Evolutionary conservation across 1,284 basidiomycete species (phyloP), one percentile per base, ranked within the genome.

Genomic region (Ganoderma multipileum): DNA sequence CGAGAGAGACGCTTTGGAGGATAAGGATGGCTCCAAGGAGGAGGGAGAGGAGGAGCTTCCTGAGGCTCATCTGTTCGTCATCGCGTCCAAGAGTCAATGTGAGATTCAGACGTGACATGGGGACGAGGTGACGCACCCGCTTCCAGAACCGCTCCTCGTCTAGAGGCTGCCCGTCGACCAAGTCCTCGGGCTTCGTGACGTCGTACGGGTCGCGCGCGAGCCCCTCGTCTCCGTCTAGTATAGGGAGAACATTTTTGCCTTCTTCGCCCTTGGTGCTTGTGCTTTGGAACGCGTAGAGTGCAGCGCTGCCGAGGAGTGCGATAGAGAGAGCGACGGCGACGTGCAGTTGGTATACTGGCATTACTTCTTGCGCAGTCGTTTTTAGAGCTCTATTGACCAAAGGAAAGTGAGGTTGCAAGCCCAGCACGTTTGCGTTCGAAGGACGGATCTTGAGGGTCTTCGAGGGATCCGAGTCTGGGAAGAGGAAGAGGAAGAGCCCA

Each of bases 121-220:
- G 18, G 28, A 14, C 16, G 20, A 18, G 33, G 33, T 2, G 16
- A 85, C 89, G 66, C 76, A 90, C 93, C 80, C 82, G 81, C 18
- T 76, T 74, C 94, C 95, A 96, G 76, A 97, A 96, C 18, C 74
- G 81, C 14, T 86, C 86, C 63, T 88, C 90, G 26, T 94, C 82
- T 58, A 96, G 84, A 12, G 94, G 92, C 65, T 88, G 87, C 1
- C 95, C 95, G 75, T 96, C 91, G 16, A 90, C 74, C 41, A 88
- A 76, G 75, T 95, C 91, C 73, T 91, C 88, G 3, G 91, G 87
- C 54, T 82, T 89, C 36, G 89, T 87, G 42, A 96, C 87, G 73
- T 95, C 89, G 78, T 95, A 96, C 3, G 94, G 89, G 77, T 96
- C 95, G 38, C 76, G 81, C 63, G 76, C 71, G 3, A 81, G 78